A percentile compares a stretch with the other conserved stretches of the same genome.
phyloP scores from a whole-genome alignment of 495 filamentous ascomycete genomes.

The Penicillium canescens region DNA sequence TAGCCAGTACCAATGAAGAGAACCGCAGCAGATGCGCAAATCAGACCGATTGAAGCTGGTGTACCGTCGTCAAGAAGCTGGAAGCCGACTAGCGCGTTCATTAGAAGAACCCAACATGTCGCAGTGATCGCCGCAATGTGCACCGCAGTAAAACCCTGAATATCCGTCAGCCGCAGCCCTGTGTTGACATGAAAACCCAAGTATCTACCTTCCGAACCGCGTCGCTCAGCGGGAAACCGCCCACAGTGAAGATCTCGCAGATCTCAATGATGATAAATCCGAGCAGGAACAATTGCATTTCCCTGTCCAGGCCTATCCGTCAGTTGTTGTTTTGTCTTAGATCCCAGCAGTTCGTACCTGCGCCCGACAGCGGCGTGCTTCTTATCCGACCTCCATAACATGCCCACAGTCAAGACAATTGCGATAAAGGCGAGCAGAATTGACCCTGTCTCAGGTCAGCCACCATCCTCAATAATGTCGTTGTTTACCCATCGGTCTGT shows the following conservation, averaged over 20 bases:
- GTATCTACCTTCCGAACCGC: constrained; percentile 57
- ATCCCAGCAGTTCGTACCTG: constrained; percentile 57
- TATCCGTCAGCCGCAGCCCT: not conserved
- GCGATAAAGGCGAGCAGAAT: constrained; percentile 79
- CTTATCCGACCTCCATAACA: constrained; percentile 80
- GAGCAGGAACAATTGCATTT: constrained; percentile 92
- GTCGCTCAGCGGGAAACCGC: constrained; percentile 73
- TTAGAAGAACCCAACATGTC: constrained; percentile 84
- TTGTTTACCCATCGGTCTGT: not conserved
- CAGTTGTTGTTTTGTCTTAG: constrained; percentile 1
- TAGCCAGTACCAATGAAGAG: constrained; percentile 93
- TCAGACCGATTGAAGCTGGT: constrained; percentile 72
- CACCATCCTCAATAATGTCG: not conserved
- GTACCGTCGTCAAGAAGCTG: constrained; percentile 96
- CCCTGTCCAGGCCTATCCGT: constrained; percentile 50
- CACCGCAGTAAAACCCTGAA: constrained; percentile 84
- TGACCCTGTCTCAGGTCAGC: constrained; percentile 64
- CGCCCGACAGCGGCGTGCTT: constrained; percentile 94
- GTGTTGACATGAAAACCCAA: not conserved
- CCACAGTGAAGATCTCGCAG: constrained; percentile 94
- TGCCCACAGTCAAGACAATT: constrained; percentile 61
- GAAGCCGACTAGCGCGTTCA: constrained; percentile 91
- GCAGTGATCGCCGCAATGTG: constrained; percentile 89
- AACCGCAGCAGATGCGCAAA: constrained; percentile 63
- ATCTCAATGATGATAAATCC: constrained; percentile 88